Conservation (phyloP, 2,329 filamentous ascomycete genomes). For the Fusarium scirpi region DNA sequence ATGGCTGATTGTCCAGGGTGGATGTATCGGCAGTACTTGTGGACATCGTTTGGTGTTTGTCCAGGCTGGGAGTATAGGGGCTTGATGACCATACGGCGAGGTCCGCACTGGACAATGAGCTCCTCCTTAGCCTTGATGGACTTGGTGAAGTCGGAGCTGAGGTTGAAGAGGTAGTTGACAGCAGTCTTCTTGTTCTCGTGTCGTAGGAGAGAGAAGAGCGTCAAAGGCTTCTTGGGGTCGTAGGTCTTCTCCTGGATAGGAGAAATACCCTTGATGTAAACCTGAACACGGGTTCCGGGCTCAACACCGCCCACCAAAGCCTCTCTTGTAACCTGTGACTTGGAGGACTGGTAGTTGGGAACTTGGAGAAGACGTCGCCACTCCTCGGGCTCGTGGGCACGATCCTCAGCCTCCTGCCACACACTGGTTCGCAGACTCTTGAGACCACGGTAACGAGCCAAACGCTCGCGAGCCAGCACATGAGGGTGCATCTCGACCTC, state of each 20-base stretch:
- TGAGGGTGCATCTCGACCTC: slow-evolving; percentile 95
- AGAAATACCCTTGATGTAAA: slow-evolving; percentile 74
- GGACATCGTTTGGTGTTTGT: slow-evolving; percentile 93
- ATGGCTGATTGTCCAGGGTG: slow-evolving; percentile 92
- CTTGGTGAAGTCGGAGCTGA: slow-evolving; percentile 79
- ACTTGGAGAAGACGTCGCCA: slow-evolving; percentile 89
- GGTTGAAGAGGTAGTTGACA: slow-evolving; percentile 88
- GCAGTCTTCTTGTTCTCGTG: slow-evolving; percentile 96
- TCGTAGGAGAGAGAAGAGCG: slow-evolving; percentile 86
- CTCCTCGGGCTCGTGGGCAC: slow-evolving; percentile 86
- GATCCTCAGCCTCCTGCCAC: slow-evolving; percentile 92
- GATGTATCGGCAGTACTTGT: slow-evolving; percentile 94
- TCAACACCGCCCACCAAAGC: slow-evolving; percentile 88
- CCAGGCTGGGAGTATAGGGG: slow-evolving; percentile 92
- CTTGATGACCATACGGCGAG: slow-evolving; percentile 87
- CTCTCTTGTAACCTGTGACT: slow-evolving; percentile 81
- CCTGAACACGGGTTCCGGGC: slow-evolving; percentile 83
- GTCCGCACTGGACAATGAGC: slow-evolving; percentile 89
- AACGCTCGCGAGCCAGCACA: slow-evolving; percentile 84
- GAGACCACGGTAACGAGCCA: slow-evolving; percentile 88
- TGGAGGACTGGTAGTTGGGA: slow-evolving; percentile 88
- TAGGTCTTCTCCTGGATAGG: slow-evolving; percentile 59
- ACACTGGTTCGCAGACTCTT: slow-evolving; percentile 89
- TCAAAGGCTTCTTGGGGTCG: slow-evolving; percentile 68
- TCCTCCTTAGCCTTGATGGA: slow-evolving; percentile 94